Evolutionary conservation across 345 rosid genomes (phyloP), one percentile per base, ranked within the genome.

Genomic region (Gossypium stocksii): DNA sequence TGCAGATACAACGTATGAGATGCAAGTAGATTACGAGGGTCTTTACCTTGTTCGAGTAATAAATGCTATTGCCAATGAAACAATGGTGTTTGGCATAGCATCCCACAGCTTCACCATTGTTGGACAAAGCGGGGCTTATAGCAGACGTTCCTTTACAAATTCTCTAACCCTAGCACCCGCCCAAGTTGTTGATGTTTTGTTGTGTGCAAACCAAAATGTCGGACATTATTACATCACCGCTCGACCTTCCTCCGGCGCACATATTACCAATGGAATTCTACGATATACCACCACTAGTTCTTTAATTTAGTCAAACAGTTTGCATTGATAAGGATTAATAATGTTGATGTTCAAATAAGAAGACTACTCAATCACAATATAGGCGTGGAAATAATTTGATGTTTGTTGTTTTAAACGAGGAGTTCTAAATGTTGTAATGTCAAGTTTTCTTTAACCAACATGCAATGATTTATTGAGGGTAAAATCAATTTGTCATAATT

Each of bases 191-290:
- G 87, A 84, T 27, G 70, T 84, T n/a, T 48, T 79, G 23, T 1
- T 82, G 63, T 73, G 68, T 0, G 70, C 80, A 4, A 53, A 82
- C 76, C 76, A 77, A 46, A 29, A 80, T 4, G 77, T 74, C 0
- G 66, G 82, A 9, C 63, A 63, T 14, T 82, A 85, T 56, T 82
- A 79, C 86, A 80, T 82, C 65, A 67, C 77, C 0, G 59, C 74
- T 17, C 61, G 41, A 14, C 43, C 72, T 23, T 67, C 57, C 13
- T 67, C 72, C 11, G 22, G 57, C 3, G 15, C 20, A 48, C 43
- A 13, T 23, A 1, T 1, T 67, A 67, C 72, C 14, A 48, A 12
- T 57, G 72, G 72, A 23, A 67, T 67, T 14, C 1, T 67, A 67
- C 72, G 9, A 2, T 67, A 67, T 67, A 9, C 43, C 43, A 48